Evolutionary conservation across 352 stramenopile genomes (phyloP).

Genomic region (Globisporangium okanoganense): DNA sequence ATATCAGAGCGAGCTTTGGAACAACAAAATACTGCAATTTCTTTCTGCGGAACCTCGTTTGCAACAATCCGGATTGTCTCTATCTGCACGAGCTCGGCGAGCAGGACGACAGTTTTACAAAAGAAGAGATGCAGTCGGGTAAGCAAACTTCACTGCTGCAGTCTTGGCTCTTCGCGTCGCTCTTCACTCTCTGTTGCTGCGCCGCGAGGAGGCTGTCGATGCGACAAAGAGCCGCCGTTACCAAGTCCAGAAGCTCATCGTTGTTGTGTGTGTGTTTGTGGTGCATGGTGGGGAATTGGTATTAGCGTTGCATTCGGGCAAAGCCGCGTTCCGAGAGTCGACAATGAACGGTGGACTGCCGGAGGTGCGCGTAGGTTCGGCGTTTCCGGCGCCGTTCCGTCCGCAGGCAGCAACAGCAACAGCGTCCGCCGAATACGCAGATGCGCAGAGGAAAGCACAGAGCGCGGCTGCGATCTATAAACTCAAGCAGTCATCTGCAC

Average conservation of each 20-base stretch:
- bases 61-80: constrained; percentile 93
- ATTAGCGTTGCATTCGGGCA: constrained; percentile 65
- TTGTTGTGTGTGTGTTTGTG: constrained; percentile 4
- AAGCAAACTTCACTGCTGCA: background rate
- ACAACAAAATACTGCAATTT: constrained; percentile 97
- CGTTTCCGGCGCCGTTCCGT: constrained; percentile 47
- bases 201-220: background rate
- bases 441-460: constrained; percentile 66
- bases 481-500: constrained; percentile 32
- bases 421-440: constrained; percentile 18
- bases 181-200: background rate
- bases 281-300: constrained; percentile 1
- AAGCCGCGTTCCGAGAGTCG: constrained; percentile 66
- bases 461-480: constrained; percentile 72
- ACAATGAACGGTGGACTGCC: constrained; percentile 33
- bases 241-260: constrained; percentile 1
- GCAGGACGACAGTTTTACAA: constrained; percentile 92
- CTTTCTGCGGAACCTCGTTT: constrained; percentile 89
- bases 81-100: constrained; percentile 93
- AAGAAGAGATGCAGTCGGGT: constrained; percentile 92
- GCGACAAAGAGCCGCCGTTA: background rate
- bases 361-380: constrained; percentile 50
- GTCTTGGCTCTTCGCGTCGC: background rate
- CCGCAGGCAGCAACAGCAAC: constrained; percentile 15
- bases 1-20: constrained; percentile 85